These are phyloP conservation scores for Biscogniauxia mediterranea DNA, from an alignment of 2,329 filamentous ascomycete genomes.

Conservation along the genomic window DNA sequence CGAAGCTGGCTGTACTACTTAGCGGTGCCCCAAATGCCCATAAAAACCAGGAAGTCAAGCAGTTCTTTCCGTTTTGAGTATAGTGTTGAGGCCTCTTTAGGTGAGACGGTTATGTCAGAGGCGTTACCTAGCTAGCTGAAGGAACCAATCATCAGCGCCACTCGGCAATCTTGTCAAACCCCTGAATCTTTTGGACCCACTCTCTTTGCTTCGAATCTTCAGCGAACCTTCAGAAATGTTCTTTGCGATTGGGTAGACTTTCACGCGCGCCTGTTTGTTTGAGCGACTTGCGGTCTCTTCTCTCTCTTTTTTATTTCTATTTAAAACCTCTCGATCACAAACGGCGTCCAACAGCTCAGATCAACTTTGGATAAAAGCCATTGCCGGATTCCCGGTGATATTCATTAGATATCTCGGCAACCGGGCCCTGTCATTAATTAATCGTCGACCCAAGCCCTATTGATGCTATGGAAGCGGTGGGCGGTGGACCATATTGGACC, in stretches of 20 bases:
- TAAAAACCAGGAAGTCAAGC: neutral
- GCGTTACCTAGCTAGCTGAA: constrained; percentile 2
- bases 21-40: neutral
- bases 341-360: neutral
- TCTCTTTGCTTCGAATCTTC: constrained; percentile 14
- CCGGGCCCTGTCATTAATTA: neutral
- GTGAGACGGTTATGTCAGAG: constrained; percentile 20
- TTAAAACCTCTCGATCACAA: neutral
- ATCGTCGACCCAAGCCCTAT: neutral
- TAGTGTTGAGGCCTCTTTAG: neutral
- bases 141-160: neutral
- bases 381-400: neutral
- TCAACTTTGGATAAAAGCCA: neutral
- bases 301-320: constrained; percentile 2
- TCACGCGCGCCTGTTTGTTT: constrained; percentile 24
- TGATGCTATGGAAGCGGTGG: neutral
- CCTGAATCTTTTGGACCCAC: constrained; percentile 13
- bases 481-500: neutral
- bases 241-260: constrained; percentile 16
- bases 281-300: neutral
- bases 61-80: neutral
- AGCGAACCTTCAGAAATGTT: constrained; percentile 2
- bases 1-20: neutral
- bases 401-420: neutral
- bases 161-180: constrained; percentile 11